Conservation (phyloP, 345 rosid genomes). For the Noccaea bulbosa region DNA sequence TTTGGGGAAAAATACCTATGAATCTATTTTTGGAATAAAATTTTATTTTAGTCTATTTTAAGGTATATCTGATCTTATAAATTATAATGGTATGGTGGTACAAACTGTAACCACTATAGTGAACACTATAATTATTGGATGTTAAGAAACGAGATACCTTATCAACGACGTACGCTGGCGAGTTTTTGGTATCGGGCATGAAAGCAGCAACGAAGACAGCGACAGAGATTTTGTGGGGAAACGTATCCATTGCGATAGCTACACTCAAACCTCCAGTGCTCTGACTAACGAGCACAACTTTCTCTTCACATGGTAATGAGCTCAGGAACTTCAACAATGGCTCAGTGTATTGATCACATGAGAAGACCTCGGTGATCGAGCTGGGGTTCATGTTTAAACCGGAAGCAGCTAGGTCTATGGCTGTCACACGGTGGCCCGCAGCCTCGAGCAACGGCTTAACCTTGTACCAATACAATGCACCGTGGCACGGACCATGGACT, state of each 20-base stretch:
- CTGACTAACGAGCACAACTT: conserved; percentile 68
- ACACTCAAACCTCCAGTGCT: conserved; percentile 65
- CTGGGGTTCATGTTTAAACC: conserved; percentile 47
- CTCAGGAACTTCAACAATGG: conserved; percentile 52
- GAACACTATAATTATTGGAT: not conserved
- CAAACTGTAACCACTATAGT: too few relatives aligned
- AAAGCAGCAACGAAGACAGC: conserved; percentile 40
- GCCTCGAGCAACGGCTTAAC: conserved; percentile 56
- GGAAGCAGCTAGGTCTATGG: conserved; percentile 55
- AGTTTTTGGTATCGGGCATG: conserved; percentile 45
- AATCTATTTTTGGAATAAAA: too few relatives aligned
- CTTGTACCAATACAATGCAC: conserved; percentile 76
- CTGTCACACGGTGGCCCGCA: conserved; percentile 56
- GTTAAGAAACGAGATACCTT: conserved; percentile 12
- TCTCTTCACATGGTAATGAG: conserved; percentile 45
- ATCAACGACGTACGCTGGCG: conserved; percentile 40
- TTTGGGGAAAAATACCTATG: too few relatives aligned
- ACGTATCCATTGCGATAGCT: conserved; percentile 54
- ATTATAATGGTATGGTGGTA: too few relatives aligned
- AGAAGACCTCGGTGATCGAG: conserved; percentile 48
- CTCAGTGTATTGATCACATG: conserved; percentile 49
- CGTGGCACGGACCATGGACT: conserved; percentile 68
- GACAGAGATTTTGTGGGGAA: conserved; percentile 39
- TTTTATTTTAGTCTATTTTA: too few relatives aligned
- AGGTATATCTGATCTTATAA: too few relatives aligned